Evolutionary conservation across 805 yeast genomes (phyloP).

Genomic region (Lachancea mirantina): DNA sequence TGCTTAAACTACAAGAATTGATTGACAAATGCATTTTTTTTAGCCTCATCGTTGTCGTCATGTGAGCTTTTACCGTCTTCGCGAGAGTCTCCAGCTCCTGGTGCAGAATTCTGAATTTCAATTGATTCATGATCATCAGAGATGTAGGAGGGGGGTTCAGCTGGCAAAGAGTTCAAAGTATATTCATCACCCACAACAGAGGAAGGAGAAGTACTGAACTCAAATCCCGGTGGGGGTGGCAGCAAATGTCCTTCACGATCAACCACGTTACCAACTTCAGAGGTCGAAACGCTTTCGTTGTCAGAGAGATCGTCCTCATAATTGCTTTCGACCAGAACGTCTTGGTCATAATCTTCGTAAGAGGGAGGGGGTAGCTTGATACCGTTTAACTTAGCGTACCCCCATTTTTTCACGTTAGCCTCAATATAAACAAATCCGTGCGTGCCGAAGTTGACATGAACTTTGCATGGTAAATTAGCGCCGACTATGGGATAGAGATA

Average conservation of each 20-base stretch:
- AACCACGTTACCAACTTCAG: conserved; percentile 20
- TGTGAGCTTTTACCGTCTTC: conserved; percentile 1
- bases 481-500: conserved; percentile 86
- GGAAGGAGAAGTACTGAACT: conserved; percentile 26
- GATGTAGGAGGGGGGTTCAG: conserved; percentile 34
- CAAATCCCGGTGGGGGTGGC: conserved; percentile 35
- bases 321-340: conserved; percentile 61
- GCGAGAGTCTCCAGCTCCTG: conserved; percentile 2
- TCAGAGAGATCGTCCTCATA: conserved; percentile 44
- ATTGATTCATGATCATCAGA: conserved; percentile 15
- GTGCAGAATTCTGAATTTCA: conserved; percentile 5
- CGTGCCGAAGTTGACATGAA: conserved; percentile 88
- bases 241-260: conserved; percentile 25
- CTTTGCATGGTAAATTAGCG: conserved; percentile 67
- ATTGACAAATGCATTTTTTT: conserved; percentile 11
- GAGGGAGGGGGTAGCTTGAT: conserved; percentile 90
- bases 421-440: conserved; percentile 85
- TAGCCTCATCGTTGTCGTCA: conserved; percentile 5
- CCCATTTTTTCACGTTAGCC: conserved; percentile 93
- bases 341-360: conserved; percentile 71
- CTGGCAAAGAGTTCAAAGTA: conserved; percentile 29
- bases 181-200: conserved; percentile 24
- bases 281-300: conserved; percentile 26
- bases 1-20: conserved; percentile 7
- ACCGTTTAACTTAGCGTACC: conserved; percentile 87